Evolutionary conservation across 257 asterid species (phyloP), one percentile per base, ranked within the genome.

Genomic region (Solanum sejunctum): DNA sequence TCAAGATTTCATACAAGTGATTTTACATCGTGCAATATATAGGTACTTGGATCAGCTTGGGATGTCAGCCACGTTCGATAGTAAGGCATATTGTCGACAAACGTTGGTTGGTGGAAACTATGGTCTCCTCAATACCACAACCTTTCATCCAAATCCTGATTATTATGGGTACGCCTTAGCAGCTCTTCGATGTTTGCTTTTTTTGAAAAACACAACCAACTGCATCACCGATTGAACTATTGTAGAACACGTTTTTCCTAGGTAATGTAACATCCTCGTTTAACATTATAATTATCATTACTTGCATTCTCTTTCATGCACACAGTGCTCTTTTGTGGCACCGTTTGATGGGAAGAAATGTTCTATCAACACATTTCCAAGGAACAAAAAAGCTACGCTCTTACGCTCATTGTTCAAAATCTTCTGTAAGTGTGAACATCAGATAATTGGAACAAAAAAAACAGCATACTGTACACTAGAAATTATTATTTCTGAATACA

Each of bases 21-120:
- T 58, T 47, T 66, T 63, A 55, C 71, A 52, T 43, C 56, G 85
- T 57, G 6, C 47, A 56, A 63, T 36, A 81, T 84, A 45, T 83
- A 95, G 98, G 98, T 96, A 93, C 66, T 87, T 96, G 84, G 98
- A 96, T 92, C 98, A 94, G 92, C 92, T 96, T 84, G 98, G 97
- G 84, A 93, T 93, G 99, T 73, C 98, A 81, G 88, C 99, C 36
- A 72, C 90, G 52, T 92, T 89, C 82, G 91, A 94, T 63, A 84
- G 97, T 13, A 96, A 96, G 89, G 86, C 94, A 79, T 96, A 94
- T 87, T 96, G 99, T 91, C 89, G 99, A 81, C 99, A 96, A 88
- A 84, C 98, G 12, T 84, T 96, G 84, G 88, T 93, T 60, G 99
- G 99, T 49, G 99, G 99, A 81, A 94, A 94, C 91, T 96, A 96